Conservation (phyloP, 2,329 filamentous ascomycete species). For the Penicillium sp. region DNA sequence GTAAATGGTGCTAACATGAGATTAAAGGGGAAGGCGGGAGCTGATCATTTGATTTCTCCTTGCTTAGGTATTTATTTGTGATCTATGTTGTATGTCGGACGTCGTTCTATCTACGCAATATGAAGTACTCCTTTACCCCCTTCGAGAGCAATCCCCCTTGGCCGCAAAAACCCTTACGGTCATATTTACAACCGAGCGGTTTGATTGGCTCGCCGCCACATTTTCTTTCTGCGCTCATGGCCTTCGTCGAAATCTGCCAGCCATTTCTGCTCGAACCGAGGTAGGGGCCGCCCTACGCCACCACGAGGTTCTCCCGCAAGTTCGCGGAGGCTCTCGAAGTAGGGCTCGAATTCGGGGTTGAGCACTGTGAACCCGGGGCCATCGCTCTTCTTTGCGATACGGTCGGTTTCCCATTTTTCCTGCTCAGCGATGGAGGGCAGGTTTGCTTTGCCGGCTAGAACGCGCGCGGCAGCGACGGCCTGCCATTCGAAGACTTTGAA, state of each 20-base stretch:
- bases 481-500: conserved; percentile 72
- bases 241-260: conserved; percentile 52
- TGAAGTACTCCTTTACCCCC: background rate
- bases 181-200: conserved; percentile 11
- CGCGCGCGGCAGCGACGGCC: conserved; percentile 60
- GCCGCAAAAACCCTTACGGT: background rate
- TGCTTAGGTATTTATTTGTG: background rate
- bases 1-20: background rate
- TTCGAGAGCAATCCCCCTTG: background rate
- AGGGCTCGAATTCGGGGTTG: conserved; percentile 63
- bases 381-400: conserved; percentile 57
- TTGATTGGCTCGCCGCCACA: conserved; percentile 58
- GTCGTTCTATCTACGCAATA: background rate
- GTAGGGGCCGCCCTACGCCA: conserved; percentile 42
- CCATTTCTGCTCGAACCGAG: conserved; percentile 46
- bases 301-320: conserved; percentile 46
- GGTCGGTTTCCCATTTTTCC: conserved; percentile 57
- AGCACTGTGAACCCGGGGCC: conserved; percentile 58
- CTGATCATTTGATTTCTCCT: background rate
- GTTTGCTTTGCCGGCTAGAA: conserved; percentile 55
- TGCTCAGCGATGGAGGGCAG: conserved; percentile 54
- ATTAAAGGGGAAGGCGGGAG: background rate
- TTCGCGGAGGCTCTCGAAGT: conserved; percentile 56
- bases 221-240: conserved; percentile 56
- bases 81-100: background rate